Conservation (phyloP, 1,284 basidiomycete genomes). For the Malassezia furfur region DNA sequence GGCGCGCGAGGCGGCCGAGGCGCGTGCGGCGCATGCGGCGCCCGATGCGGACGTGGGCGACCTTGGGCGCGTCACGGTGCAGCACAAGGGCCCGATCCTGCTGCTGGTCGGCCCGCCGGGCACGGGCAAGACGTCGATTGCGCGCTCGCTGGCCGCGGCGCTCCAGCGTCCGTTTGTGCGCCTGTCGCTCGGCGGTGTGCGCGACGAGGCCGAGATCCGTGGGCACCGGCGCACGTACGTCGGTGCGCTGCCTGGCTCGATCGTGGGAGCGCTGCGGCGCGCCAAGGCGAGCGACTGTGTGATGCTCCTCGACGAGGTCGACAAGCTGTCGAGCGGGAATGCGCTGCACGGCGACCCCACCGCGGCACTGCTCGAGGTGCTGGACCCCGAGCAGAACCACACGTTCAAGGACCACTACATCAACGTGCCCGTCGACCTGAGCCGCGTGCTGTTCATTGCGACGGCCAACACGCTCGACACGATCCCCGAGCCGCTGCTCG, state of each 20-base stretch:
- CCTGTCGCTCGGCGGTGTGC: conserved; percentile 50
- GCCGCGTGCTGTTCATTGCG: conserved; percentile 50
- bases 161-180: conserved; percentile 59
- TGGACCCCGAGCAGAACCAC: conserved; percentile 50
- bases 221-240: conserved; percentile 46
- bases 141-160: conserved; percentile 54
- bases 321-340: conserved; percentile 49
- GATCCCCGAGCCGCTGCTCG: conserved; percentile 49
- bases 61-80: conserved; percentile 12
- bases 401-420: conserved; percentile 51
- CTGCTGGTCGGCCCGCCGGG: conserved; percentile 54
- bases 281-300: conserved; percentile 50
- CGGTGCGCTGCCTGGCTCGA: conserved; percentile 59
- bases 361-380: conserved; percentile 51
- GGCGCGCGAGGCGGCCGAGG: conserved; percentile 25
- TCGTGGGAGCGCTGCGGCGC: conserved; percentile 48
- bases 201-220: conserved; percentile 51
- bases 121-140: conserved; percentile 47
- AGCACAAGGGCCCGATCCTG: conserved; percentile 64
- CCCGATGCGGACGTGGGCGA: neutral
- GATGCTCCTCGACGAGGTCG: conserved; percentile 51
- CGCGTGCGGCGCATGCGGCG: neutral
- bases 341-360: conserved; percentile 50
- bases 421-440: conserved; percentile 43
- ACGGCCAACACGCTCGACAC: conserved; percentile 51